Base-by-base conservation (phyloP, 495 filamentous ascomycete species). In the Tuber melanosporum region DNA sequence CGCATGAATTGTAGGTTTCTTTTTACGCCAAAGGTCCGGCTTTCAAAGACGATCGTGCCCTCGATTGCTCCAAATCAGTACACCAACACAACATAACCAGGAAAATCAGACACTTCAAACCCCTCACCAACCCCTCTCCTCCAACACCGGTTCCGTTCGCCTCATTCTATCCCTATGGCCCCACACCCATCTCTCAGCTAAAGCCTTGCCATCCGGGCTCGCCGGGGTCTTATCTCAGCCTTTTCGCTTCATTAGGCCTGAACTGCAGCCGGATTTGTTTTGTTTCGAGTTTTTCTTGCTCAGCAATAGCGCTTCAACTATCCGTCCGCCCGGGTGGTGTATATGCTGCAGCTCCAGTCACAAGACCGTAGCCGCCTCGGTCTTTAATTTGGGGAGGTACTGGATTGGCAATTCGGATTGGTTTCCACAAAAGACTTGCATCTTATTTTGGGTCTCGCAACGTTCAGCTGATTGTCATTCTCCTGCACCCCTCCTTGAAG, bases 401-500 rank as follows among this genome's bases (percentile, higher is more conserved):
- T 76, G 62, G 76, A 73, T 80, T 75, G 41, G 70, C 71, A 57
- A 72, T 71, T 76, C 72, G 82, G 82, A 83, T 83, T 83, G 82
- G 82, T 79, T 83, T 79, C 82, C 82, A 82, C 70, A 75, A 80
- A 69, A 75, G 57, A 83, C 41, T 62, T 81, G 77, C 82, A 83
- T 83, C 72, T 83, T 79, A 74, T 79, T 78, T 83, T 73, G 82
- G 82, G 76, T 74, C 71, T 74, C 73, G 62, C 44, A 72, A 46
- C 46, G 82, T 83, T 83, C 82, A 83, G 82, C 82, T 83, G 82
- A 83, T 83, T 83, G 73, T 77, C 77, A 76, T 74, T 69, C 70
- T 76, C 73, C 82, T 79, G 76, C 77, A 83, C 74, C 74, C 77
- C 79, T 78, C 79, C 81, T 75, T 76, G 70, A 71, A 75, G 75